Evolutionary conservation across 2,329 filamentous ascomycete genomes (phyloP).

Genomic region (Fusarium solani-melongenae): DNA sequence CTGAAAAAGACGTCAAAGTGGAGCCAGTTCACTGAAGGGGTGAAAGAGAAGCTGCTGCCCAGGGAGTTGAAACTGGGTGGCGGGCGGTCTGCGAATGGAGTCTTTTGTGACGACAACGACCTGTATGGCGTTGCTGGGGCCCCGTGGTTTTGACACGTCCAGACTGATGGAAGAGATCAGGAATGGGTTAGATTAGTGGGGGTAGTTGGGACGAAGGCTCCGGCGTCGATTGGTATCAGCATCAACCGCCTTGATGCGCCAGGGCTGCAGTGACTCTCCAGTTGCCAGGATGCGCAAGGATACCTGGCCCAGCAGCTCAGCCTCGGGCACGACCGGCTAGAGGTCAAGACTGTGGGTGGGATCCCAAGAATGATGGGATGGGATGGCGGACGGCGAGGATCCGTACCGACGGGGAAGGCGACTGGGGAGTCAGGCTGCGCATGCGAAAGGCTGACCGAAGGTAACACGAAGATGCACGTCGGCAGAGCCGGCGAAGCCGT

Average conservation of each 20-base stretch:
- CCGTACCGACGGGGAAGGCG: constrained; percentile 22
- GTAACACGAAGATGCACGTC: constrained; percentile 40
- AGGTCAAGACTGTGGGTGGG: constrained; percentile 16
- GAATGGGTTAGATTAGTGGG: constrained; percentile 41
- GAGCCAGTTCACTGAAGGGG: constrained; percentile 8
- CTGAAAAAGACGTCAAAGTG: constrained; percentile 5
- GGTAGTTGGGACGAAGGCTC: constrained; percentile 40
- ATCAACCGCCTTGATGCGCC: constrained; percentile 40
- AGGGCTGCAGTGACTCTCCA: constrained; percentile 34
- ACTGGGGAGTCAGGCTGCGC: constrained; percentile 20
- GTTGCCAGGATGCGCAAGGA: constrained; percentile 38
- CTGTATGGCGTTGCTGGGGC: constrained; percentile 34
- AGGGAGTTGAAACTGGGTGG: constrained; percentile 11
- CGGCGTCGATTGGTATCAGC: constrained; percentile 34
- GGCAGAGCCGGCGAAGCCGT: constrained; percentile 34
- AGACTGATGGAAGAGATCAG: constrained; percentile 34
- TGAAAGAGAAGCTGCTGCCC: not conserved
- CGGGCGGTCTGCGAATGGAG: constrained; percentile 32
- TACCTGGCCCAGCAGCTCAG: constrained; percentile 28
- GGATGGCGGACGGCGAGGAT: constrained; percentile 18
- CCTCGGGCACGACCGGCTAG: constrained; percentile 25
- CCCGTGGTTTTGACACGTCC: constrained; percentile 29
- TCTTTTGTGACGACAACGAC: constrained; percentile 28
- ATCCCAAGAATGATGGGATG: constrained; percentile 20
- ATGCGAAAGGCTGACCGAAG: constrained; percentile 31